Percentiles rank a stretch among this genome's conserved stretches.
Evolutionary conservation across 1,284 basidiomycete genomes (phyloP).

Genomic region (Sanghuangporus baumii): DNA sequence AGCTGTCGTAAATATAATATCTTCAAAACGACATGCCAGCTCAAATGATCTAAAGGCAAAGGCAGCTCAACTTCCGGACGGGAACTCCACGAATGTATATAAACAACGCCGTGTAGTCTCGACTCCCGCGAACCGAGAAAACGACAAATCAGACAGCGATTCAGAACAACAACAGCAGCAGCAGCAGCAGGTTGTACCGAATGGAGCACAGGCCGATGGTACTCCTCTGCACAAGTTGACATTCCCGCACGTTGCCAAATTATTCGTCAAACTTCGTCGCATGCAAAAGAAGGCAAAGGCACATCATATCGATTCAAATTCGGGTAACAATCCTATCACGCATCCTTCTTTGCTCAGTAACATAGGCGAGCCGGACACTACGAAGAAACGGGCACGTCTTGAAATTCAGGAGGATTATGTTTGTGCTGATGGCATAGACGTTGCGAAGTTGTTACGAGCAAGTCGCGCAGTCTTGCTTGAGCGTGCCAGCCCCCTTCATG

Average conservation of each 20-base stretch:
- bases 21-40: slow-evolving; percentile 11
- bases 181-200: background rate
- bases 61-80: background rate
- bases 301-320: slow-evolving; percentile 40
- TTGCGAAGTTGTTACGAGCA: slow-evolving; percentile 47
- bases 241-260: slow-evolving; percentile 40
- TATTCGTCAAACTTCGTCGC: slow-evolving; percentile 47
- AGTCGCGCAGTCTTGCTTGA: slow-evolving; percentile 49
- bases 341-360: slow-evolving; percentile 32
- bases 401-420: slow-evolving; percentile 46
- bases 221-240: slow-evolving; percentile 21
- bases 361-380: slow-evolving; percentile 18
- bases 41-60: background rate
- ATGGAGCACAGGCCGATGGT: background rate
- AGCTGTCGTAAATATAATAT: slow-evolving; percentile 11
- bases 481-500: slow-evolving; percentile 45
- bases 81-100: background rate
- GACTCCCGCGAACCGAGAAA: background rate
- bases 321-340: slow-evolving; percentile 46
- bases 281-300: slow-evolving; percentile 24
- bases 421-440: slow-evolving; percentile 61
- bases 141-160: background rate
- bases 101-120: slow-evolving; percentile 9
- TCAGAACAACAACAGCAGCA: background rate
- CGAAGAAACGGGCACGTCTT: slow-evolving; percentile 26